These are phyloP conservation scores for Epichloe gansuensis DNA, from an alignment of 2,329 filamentous ascomycete genomes.

Conservation along the genomic window DNA sequence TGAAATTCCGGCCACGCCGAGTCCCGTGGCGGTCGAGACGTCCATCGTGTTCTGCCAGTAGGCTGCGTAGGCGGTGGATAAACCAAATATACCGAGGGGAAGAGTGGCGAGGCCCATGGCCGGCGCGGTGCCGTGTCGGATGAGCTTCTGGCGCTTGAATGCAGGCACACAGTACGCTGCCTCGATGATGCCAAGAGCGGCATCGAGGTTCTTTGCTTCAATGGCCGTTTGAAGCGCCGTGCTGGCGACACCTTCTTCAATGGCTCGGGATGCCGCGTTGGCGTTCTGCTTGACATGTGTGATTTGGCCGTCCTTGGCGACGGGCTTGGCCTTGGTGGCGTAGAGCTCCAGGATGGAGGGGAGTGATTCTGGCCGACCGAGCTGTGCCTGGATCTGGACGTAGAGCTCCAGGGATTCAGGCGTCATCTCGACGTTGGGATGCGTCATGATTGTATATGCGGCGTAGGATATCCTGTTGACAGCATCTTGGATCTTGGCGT, in stretches of 20 bases:
- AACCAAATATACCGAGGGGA: constrained; percentile 55
- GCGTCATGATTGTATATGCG: constrained; percentile 57
- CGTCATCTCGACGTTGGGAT: constrained; percentile 71
- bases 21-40: constrained; percentile 55
- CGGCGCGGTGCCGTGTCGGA: constrained; percentile 51
- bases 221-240: constrained; percentile 70
- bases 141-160: constrained; percentile 52
- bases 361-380: constrained; percentile 62
- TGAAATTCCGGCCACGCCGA: constrained; percentile 68
- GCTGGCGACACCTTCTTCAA: constrained; percentile 58
- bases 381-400: constrained; percentile 59
- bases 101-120: constrained; percentile 42
- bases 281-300: constrained; percentile 52
- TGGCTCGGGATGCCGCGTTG: constrained; percentile 54
- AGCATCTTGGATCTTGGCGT: constrained; percentile 28
- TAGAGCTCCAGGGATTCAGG: constrained; percentile 60
- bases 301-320: constrained; percentile 44
- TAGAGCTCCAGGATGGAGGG: constrained; percentile 73
- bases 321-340: constrained; percentile 65
- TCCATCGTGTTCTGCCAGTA: constrained; percentile 59
- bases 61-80: constrained; percentile 41
- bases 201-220: constrained; percentile 59
- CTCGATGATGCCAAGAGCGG: constrained; percentile 65
- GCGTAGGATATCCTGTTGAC: constrained; percentile 41
- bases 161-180: constrained; percentile 54